Conservation (phyloP, 139 green algal genomes). For the Chlamydomonas applanata region DNA sequence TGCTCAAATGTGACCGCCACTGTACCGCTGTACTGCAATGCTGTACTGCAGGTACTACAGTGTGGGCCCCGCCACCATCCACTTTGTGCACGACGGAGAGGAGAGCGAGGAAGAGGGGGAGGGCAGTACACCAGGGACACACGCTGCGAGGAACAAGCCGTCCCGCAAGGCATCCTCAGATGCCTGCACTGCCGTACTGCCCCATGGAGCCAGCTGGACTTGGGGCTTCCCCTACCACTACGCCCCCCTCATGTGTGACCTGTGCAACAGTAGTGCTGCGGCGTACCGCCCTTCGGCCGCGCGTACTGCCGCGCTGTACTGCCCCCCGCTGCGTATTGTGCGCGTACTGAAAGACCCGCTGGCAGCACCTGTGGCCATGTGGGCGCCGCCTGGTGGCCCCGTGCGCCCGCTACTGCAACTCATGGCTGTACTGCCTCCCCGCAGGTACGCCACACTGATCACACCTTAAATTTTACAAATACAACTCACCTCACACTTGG, state of each 20-base stretch:
- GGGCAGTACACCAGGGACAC: too few species aligned
- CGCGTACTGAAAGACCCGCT: slow-evolving; percentile 6
- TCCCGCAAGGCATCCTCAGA: too few species aligned
- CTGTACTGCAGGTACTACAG: slow-evolving; percentile 47
- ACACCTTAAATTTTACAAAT: background rate
- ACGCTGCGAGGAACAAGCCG: too few species aligned
- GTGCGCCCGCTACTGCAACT: slow-evolving; percentile 62
- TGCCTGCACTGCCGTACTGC: background rate
- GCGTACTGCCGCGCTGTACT: slow-evolving; percentile 1
- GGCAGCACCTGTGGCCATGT: slow-evolving; percentile 12
- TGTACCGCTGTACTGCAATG: background rate
- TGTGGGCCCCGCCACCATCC: slow-evolving; percentile 34
- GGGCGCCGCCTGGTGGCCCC: slow-evolving; percentile 36
- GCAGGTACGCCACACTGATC: slow-evolving; percentile 35
- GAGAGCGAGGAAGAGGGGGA: background rate
- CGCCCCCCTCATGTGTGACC: slow-evolving; percentile 43
- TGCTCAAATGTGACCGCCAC: background rate
- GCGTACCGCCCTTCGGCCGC: slow-evolving; percentile 13
- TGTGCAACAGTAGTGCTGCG: slow-evolving; percentile 12
- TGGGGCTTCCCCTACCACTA: slow-evolving; percentile 53
- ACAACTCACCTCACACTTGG: background rate
- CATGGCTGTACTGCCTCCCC: slow-evolving; percentile 59
- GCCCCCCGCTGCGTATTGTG: background rate
- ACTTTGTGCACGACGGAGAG: slow-evolving; percentile 14
- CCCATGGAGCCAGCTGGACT: background rate